Base-by-base conservation (phyloP, 179 eudicot species). In the Silene noctiflora region DNA sequence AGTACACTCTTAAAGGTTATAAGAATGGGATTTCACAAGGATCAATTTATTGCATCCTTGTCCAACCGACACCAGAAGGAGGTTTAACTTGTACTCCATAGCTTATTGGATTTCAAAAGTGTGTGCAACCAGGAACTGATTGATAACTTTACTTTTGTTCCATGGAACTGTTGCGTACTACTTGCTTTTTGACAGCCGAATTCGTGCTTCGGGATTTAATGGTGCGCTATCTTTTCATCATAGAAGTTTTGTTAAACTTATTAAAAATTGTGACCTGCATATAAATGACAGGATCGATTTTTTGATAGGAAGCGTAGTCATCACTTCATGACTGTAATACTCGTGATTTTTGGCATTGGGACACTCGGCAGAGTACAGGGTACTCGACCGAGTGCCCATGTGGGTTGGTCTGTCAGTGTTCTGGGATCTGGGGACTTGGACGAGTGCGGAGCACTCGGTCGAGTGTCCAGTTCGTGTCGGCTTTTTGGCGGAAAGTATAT, bases 131-230 rank as follows among this genome's bases (percentile, higher is more conserved):
- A 22, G 75, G 20, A 39, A 11, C 73, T 81, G 9, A 56, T 69
- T 75, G 76, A 75, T 75, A 31, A 76, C 44, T 17, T 56, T 70
- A 76, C 35, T 17, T 56, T 72, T 9, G 73, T 77, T 81, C 48
- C 83, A 94, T 97, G 98, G 88, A 42, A 92, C 97, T 39, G 98
- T 94, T 74, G 90, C 96, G 21, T 94, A 94, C 82, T 94, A 92
- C 84, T 81, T 94, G 89, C 89, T 94, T 39, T 78, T 94, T 11
- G 98, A 94, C 85, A 94, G 92, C 80, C 85, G 97, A 22, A 89
- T 88, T 75, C 92, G 94, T 79, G 89, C 76, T 94, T 84, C 94
- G 89, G 74, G 96, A 94, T 75, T 75, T 89, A 20, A 82, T 90
- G 98, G 97, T 93, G 80, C n/a, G 86, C 79, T 33, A 25, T 31